phyloP scores from a whole-genome alignment of 2,329 filamentous ascomycete genomes.

The Pyrenophora teres region DNA sequence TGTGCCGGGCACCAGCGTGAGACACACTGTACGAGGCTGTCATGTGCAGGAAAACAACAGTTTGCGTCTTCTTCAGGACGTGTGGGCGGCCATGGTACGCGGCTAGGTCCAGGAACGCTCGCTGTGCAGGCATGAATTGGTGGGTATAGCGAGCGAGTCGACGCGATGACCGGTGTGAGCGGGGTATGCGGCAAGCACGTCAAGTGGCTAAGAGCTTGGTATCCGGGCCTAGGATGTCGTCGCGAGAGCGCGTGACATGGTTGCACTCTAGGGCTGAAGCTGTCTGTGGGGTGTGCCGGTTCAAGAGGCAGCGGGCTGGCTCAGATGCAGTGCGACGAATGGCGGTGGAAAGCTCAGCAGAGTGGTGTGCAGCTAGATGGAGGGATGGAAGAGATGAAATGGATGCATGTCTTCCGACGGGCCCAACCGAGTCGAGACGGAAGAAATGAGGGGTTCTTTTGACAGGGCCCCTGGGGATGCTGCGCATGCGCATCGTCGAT shows the following conservation, averaged over 20 bases:
- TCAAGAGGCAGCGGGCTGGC: slow-evolving; percentile 28
- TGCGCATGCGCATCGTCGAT: slow-evolving; percentile 22
- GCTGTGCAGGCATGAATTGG: slow-evolving; percentile 17
- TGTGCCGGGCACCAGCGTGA: slow-evolving; percentile 24
- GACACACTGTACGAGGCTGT: slow-evolving; percentile 22
- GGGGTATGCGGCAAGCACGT: slow-evolving; percentile 15
- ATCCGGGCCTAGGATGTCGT: slow-evolving; percentile 28
- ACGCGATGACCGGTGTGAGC: slow-evolving; percentile 16
- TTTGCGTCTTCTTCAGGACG: slow-evolving; percentile 7
- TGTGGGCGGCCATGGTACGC: slow-evolving; percentile 22
- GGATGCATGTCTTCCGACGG: slow-evolving; percentile 22
- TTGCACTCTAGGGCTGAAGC: slow-evolving; percentile 25
- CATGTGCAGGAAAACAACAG: slow-evolving; percentile 12
- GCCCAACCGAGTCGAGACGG: slow-evolving; percentile 35
- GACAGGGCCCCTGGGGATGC: slow-evolving; percentile 22
- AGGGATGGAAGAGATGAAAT: slow-evolving; percentile 31
- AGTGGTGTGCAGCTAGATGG: slow-evolving; percentile 45
- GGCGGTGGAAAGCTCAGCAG: slow-evolving; percentile 44
- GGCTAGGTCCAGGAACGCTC: slow-evolving; percentile 35
- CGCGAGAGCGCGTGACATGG: slow-evolving; percentile 40
- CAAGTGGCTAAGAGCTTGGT: slow-evolving; percentile 28
- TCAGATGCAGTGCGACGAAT: slow-evolving; percentile 28
- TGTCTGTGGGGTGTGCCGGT: slow-evolving; percentile 21
- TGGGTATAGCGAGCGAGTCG: background rate
- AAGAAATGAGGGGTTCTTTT: slow-evolving; percentile 34